A percentile compares a stretch with the other conserved stretches of the same genome.
These are phyloP conservation scores for Pseudophaeomoniella oleicola DNA, from an alignment of 2,329 filamentous ascomycete species.

Conservation along the genomic window DNA sequence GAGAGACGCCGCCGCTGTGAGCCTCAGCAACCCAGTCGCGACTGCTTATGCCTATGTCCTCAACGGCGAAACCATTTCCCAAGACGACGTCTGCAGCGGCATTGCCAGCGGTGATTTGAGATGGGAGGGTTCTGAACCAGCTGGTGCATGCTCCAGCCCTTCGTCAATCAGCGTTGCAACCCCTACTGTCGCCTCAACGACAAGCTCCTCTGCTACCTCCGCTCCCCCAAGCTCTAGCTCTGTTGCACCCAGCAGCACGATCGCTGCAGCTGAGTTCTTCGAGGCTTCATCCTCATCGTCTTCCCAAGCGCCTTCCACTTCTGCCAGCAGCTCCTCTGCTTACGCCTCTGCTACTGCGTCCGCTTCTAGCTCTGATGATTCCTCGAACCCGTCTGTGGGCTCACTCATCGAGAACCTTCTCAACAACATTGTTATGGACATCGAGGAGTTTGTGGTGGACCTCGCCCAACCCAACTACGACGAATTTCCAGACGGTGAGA, in stretches of 20 bases:
- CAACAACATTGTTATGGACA: constrained; percentile 1
- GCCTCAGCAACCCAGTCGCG: constrained; percentile 43
- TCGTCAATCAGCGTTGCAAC: constrained; percentile 19
- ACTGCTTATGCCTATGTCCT: constrained; percentile 59
- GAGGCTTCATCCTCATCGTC: constrained; percentile 25
- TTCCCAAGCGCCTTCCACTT: constrained; percentile 9
- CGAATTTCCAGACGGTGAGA: constrained; percentile 60
- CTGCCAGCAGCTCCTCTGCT: constrained; percentile 12
- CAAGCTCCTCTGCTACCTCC: constrained; percentile 15
- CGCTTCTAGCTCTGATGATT: constrained; percentile 8
- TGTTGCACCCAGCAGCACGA: constrained; percentile 20
- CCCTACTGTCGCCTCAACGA: constrained; percentile 12
- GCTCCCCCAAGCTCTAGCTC: no score
- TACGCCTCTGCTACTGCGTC: constrained; percentile 12
- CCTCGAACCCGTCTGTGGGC: constrained; percentile 12
- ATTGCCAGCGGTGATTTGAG: constrained; percentile 51
- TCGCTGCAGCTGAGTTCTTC: constrained; percentile 35
- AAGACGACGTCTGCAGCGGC: constrained; percentile 54
- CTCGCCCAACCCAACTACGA: constrained; percentile 22
- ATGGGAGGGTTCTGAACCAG: constrained; percentile 49
- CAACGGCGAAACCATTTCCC: constrained; percentile 46
- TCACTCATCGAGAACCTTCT: constrained; percentile 1
- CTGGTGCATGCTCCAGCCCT: constrained; percentile 37
- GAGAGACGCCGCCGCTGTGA: constrained; percentile 26
- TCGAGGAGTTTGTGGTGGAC: constrained; percentile 4